Percentiles rank a stretch among this genome's conserved stretches.
phyloP scores from a whole-genome alignment of 148 eudicot species.

The Drosera capensis region DNA sequence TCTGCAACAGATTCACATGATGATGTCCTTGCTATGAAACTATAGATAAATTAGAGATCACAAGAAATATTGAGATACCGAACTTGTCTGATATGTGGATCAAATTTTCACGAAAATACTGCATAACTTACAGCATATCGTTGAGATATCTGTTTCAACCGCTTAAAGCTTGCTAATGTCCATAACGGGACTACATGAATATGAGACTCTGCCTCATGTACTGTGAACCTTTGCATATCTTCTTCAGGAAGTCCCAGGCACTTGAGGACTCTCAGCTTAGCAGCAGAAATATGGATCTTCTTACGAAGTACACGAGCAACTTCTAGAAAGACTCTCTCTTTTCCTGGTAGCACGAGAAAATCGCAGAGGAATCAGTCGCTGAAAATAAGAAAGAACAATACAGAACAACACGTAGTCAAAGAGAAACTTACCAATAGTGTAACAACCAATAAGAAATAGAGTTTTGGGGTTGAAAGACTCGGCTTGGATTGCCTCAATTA shows the following conservation, averaged over 20 bases:
- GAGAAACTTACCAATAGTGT: conserved; percentile 55
- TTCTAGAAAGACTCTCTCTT: conserved; percentile 81
- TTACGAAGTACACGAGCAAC: conserved; percentile 66
- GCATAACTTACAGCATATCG: conserved; percentile 54
- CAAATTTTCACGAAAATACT: not conserved
- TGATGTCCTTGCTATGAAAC: too few relatives aligned
- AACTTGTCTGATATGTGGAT: not conserved
- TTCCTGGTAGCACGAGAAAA: conserved; percentile 30
- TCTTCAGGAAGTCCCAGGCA: conserved; percentile 62
- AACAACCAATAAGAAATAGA: conserved; percentile 87
- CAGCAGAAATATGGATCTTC: conserved; percentile 59
- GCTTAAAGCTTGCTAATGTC: conserved; percentile 86
- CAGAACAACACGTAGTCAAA: conserved; percentile 8
- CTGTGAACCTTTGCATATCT: conserved; percentile 79
- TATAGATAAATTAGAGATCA: too few relatives aligned
- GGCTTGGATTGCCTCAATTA: conserved; percentile 92
- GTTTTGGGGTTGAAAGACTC: conserved; percentile 87
- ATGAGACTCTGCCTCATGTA: conserved; percentile 68
- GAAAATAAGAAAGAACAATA: not conserved
- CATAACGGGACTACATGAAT: conserved; percentile 97
- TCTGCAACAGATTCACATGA: too few relatives aligned
- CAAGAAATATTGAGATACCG: too few relatives aligned
- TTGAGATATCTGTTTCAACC: conserved; percentile 57
- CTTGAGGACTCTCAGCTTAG: conserved; percentile 70
- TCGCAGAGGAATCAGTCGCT: not conserved